A percentile compares a stretch with the other conserved stretches of the same genome.
phyloP scores from a whole-genome alignment of 2,329 filamentous ascomycete genomes.

The Pyricularia grisea region DNA sequence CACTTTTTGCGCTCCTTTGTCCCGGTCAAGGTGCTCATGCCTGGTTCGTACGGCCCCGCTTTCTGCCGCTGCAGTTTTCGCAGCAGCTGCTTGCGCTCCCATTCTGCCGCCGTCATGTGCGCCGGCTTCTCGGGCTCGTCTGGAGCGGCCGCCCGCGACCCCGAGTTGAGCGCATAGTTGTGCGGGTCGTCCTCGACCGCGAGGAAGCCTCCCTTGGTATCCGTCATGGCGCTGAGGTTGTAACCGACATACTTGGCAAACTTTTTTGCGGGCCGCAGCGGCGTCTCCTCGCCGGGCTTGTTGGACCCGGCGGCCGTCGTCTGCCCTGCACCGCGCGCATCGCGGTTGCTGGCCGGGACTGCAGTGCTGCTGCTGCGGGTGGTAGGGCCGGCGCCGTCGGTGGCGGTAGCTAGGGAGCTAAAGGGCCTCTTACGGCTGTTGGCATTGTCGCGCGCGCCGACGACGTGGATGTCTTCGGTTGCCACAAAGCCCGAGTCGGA shows the following conservation, averaged over 20 bases:
- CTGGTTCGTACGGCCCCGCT: conserved; percentile 79
- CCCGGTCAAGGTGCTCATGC: conserved; percentile 59
- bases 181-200: conserved; percentile 85
- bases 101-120: conserved; percentile 83
- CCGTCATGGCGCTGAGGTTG: conserved; percentile 95
- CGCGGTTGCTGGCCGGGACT: conserved; percentile 53
- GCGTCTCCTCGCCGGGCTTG: conserved; percentile 21
- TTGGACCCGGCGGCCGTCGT: conserved; percentile 19
- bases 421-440: conserved; percentile 53
- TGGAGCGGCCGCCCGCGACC: conserved; percentile 14
- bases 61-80: conserved; percentile 63
- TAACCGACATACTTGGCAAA: conserved; percentile 96
- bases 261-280: conserved; percentile 69
- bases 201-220: conserved; percentile 93
- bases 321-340: conserved; percentile 34
- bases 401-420: conserved; percentile 18
- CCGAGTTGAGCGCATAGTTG: conserved; percentile 63
- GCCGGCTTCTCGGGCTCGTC: conserved; percentile 57
- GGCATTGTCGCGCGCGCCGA: conserved; percentile 17
- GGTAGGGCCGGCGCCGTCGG: neutral
- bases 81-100: conserved; percentile 76
- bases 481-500: conserved; percentile 63
- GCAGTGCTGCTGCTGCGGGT: conserved; percentile 40
- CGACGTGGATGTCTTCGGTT: conserved; percentile 52
- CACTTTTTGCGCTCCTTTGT: conserved; percentile 65